Conservation (phyloP, 257 asterid species). For the Coffea eugenioides region DNA sequence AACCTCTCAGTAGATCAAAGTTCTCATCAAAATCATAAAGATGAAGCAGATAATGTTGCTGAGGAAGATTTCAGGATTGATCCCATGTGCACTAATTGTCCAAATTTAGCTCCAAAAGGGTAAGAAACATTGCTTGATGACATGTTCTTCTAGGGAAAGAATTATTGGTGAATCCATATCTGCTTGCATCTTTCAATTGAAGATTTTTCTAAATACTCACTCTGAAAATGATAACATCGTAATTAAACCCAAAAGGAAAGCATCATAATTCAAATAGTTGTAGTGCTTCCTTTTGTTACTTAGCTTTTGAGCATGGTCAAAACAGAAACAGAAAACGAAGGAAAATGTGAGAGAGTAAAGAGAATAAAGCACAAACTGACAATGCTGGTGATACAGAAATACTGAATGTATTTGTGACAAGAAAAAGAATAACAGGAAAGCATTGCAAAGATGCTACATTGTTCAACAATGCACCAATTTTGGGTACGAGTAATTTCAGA, state of each 20-base stretch:
- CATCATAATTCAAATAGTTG: not conserved
- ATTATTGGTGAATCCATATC: not conserved
- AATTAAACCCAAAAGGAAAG: not conserved
- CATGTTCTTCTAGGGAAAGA: not conserved
- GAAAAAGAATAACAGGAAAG: not conserved
- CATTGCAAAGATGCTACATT: too few species aligned
- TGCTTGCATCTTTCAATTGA: constrained; percentile 2
- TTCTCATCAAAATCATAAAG: constrained; percentile 27
- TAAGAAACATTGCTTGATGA: constrained; percentile 28
- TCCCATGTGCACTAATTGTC: constrained; percentile 96
- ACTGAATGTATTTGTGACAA: too few species aligned
- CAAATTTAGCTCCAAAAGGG: constrained; percentile 89
- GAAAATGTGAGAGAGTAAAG: not conserved
- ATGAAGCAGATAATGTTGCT: constrained; percentile 32
- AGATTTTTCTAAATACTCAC: not conserved
- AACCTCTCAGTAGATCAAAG: constrained; percentile 26
- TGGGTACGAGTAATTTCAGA: too few species aligned
- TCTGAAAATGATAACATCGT: not conserved
- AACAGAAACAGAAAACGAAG: not conserved
- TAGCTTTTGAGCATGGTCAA: too few species aligned
- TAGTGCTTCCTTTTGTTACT: not conserved
- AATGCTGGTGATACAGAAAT: too few species aligned
- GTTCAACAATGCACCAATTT: too few species aligned
- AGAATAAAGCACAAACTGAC: not conserved
- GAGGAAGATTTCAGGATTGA: constrained; percentile 56